phyloP scores from a whole-genome alignment of 1,284 basidiomycete species.

The Peniophora sp. region DNA sequence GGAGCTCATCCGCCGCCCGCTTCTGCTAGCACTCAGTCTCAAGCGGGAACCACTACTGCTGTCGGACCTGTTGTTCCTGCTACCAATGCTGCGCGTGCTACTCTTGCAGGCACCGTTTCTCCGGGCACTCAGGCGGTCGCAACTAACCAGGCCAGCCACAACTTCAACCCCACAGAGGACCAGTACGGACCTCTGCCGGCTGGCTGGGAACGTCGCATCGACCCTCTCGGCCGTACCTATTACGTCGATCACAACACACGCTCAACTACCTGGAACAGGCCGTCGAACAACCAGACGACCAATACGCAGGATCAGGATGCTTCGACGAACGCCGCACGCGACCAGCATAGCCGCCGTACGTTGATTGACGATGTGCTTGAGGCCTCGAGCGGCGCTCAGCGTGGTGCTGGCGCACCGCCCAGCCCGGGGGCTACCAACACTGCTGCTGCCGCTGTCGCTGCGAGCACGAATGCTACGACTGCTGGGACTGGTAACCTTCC shows the following conservation, averaged over 20 bases:
- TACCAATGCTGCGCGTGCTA: conserved; percentile 13
- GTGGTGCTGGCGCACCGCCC: conserved; percentile 21
- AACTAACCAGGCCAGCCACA: conserved; percentile 33
- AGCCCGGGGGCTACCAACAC: conserved; percentile 23
- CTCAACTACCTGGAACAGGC: conserved; percentile 91
- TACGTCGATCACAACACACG: conserved; percentile 91
- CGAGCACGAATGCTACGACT: conserved; percentile 25
- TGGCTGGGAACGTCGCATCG: conserved; percentile 92
- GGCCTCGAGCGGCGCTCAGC: conserved; percentile 24
- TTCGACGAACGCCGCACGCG: conserved; percentile 45
- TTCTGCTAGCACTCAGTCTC: conserved; percentile 11
- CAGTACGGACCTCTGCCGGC: conserved; percentile 74
- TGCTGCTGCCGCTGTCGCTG: conserved; percentile 24
- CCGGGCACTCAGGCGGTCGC: conserved; percentile 27
- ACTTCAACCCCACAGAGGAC: conserved; percentile 60
- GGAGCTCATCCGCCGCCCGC: conserved; percentile 4
- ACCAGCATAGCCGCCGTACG: conserved; percentile 46
- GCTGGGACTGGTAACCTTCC: conserved; percentile 74
- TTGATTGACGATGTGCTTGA: conserved; percentile 60
- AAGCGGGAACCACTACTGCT: conserved; percentile 5
- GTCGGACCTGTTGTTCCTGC: conserved; percentile 1
- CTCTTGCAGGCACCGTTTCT: conserved; percentile 25
- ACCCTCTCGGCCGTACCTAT: conserved; percentile 84
- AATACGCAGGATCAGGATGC: conserved; percentile 37
- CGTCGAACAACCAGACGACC: conserved; percentile 32